phyloP scores from a whole-genome alignment of 148 eudicot genomes.

The Cornus suecica region DNA sequence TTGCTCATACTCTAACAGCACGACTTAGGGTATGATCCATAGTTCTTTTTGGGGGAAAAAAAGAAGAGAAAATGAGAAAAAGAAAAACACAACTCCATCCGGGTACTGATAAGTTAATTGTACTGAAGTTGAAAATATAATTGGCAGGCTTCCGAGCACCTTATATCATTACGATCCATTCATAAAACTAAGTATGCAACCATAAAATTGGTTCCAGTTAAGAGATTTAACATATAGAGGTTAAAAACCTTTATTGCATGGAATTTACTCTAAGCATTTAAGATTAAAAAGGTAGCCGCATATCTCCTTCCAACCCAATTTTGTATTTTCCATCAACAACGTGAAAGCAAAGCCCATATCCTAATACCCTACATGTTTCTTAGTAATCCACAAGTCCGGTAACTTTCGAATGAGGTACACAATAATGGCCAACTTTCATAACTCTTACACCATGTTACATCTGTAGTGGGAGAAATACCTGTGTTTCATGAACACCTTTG shows the following conservation, averaged over 20 bases:
- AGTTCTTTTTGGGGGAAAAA: too few relatives aligned
- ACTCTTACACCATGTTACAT: constrained; percentile 3
- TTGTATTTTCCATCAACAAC: neutral
- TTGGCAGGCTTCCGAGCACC: neutral
- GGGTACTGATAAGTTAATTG: neutral
- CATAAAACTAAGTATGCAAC: neutral
- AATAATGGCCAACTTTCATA: neutral
- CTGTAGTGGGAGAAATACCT: constrained; percentile 38
- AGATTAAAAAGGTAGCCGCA: neutral
- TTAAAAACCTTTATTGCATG: neutral
- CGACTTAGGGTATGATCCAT: too few relatives aligned
- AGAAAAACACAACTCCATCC: too few relatives aligned
- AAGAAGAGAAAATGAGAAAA: too few relatives aligned
- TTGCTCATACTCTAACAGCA: too few relatives aligned
- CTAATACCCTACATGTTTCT: neutral
- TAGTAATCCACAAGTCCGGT: constrained; percentile 6
- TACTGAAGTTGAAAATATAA: neutral
- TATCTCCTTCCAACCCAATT: neutral
- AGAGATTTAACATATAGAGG: neutral
- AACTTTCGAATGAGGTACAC: neutral
- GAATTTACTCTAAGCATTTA: neutral
- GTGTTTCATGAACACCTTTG: constrained; percentile 81
- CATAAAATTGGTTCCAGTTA: neutral
- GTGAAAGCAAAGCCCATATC: neutral
- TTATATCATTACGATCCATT: too few relatives aligned